A percentile compares a stretch with the other conserved stretches of the same genome.
These are phyloP conservation scores for Halenospora varia DNA, from an alignment of 495 filamentous ascomycete species.

Conservation along the genomic window DNA sequence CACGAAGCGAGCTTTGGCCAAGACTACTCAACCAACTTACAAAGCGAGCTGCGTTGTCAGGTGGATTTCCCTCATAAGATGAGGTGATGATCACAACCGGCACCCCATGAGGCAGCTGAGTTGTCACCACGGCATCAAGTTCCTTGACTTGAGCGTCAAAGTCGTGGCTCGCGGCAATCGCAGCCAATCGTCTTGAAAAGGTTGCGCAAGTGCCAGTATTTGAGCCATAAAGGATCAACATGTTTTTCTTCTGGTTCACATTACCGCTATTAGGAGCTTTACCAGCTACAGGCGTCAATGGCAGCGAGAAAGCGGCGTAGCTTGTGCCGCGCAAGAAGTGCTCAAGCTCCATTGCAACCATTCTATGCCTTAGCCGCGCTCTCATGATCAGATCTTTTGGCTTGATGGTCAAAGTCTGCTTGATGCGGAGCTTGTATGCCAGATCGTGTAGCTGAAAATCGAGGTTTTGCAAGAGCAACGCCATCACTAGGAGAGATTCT, in stretches of 20 bases:
- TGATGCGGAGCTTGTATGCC: constrained; percentile 59
- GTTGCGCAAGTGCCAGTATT: constrained; percentile 72
- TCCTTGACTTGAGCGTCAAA: constrained; percentile 49
- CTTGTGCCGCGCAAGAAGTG: constrained; percentile 31
- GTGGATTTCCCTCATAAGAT: constrained; percentile 68
- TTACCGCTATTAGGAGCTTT: constrained; percentile 25
- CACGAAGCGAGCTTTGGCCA: constrained; percentile 29
- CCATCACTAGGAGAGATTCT: constrained; percentile 49
- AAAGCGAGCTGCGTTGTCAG: constrained; percentile 68
- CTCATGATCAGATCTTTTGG: constrained; percentile 57
- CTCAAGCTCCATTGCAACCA: constrained; percentile 54
- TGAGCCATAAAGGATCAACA: constrained; percentile 58
- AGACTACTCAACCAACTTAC: constrained; percentile 45
- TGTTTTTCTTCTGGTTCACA: constrained; percentile 34
- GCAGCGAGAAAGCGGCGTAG: background rate
- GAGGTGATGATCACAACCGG: constrained; percentile 65
- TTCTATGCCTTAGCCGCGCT: constrained; percentile 51
- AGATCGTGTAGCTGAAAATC: constrained; percentile 54
- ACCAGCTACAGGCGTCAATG: constrained; percentile 2
- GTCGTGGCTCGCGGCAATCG: constrained; percentile 52
- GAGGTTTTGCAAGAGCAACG: constrained; percentile 59
- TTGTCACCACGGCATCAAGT: constrained; percentile 57
- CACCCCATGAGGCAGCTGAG: constrained; percentile 52
- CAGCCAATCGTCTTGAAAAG: constrained; percentile 57
- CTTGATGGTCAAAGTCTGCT: constrained; percentile 73